Evolutionary conservation across 169 alveolate genomes (phyloP), one percentile per base, ranked within the genome.

Genomic region (Neospora caninum): DNA sequence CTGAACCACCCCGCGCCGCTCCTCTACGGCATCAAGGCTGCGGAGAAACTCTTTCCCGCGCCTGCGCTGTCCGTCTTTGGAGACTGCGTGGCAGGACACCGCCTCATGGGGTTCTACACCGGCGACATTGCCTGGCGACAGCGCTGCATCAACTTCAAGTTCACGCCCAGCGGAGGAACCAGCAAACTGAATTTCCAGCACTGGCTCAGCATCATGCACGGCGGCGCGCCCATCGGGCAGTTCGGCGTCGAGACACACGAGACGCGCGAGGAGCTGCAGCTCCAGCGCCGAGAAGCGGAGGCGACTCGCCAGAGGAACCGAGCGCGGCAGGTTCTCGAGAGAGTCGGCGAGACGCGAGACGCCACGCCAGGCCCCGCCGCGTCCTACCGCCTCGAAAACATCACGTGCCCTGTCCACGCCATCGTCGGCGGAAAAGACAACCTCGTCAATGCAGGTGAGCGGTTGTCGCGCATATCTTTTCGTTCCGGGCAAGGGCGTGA

Each of bases 361-460:
- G 86, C 70, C 53, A 41, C 82, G 43, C 80, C 67, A 6, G 94
- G 82, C n/a, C 58, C 89, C 36, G 89, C 91, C 6, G 83, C 87
- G 41, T 36, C 88, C 9, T 93, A 93, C 53, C 95, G 93, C 45
- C 34, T 93, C 39, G 95, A 93, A 41, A 84, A 82, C 25, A 93
- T 93, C 43, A 18, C 86, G 53, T 67, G 95, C 39, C 49, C 13
- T 22, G 80, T 86, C 36, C 73, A 69, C 38, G 95, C 93, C 2
- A 67, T 84, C 73, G 43, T 93, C 13, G 95, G 95, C 53, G 73
- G 93, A 22, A 82, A 93, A 29, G 95, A 93, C 89, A 93, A 93
- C 45, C 95, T 93, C 45, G 95, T 93, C 43, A 42, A 42, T 10
- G 64, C 95, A 22, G 95, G 95, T 92, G 49, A 92, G 94, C n/a